Conservation (phyloP, 305 asterid genomes). For the Fraxinus sp. region DNA sequence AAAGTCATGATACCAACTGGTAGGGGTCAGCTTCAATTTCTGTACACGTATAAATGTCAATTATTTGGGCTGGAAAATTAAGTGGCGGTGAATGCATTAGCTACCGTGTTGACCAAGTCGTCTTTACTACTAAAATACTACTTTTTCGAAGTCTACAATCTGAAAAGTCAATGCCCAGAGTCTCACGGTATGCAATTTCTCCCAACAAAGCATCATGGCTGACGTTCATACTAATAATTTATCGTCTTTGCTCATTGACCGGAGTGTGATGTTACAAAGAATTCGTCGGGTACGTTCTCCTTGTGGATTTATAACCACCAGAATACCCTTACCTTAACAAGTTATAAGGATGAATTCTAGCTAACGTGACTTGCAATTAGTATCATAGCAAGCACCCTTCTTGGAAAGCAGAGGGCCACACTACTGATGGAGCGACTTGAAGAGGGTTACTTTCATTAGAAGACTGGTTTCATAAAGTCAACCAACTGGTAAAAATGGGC, state of each 20-base stretch:
- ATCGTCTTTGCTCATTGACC: neutral
- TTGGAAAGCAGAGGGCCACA: neutral
- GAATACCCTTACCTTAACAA: neutral
- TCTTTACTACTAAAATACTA: neutral
- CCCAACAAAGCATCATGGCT: neutral
- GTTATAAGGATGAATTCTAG: neutral
- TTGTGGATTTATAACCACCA: neutral
- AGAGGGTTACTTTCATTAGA: neutral
- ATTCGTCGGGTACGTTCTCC: neutral
- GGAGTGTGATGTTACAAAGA: neutral
- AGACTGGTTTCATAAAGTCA: neutral
- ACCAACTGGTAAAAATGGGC: neutral
- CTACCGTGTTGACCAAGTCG: neutral
- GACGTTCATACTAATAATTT: neutral
- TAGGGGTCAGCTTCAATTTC: neutral
- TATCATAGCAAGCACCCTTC: no score
- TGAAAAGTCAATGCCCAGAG: neutral
- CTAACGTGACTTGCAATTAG: neutral
- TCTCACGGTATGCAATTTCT: neutral
- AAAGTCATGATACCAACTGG: neutral
- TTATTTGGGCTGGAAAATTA: neutral
- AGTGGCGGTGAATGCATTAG: neutral
- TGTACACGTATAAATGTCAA: neutral
- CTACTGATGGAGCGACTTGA: neutral
- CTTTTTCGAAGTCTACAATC: neutral